These are phyloP conservation scores for Rusavskia elegans DNA, from an alignment of 495 filamentous ascomycete species.

Conservation along the genomic window DNA sequence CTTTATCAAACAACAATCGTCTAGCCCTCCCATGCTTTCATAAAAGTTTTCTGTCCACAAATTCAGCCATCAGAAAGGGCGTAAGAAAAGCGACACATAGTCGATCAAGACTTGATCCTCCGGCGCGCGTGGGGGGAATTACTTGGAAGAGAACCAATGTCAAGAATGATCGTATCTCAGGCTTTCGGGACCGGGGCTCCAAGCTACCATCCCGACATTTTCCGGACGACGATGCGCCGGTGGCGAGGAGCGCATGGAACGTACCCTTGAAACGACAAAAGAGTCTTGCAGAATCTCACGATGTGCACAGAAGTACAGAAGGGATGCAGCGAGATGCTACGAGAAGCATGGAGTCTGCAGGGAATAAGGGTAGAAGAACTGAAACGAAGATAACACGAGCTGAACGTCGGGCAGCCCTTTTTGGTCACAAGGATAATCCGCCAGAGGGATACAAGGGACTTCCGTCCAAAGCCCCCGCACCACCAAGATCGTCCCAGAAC, in stretches of 20 bases:
- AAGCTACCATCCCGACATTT: too few species aligned
- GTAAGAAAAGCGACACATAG: background rate
- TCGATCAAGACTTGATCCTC: background rate
- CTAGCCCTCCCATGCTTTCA: background rate
- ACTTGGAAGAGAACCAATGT: background rate
- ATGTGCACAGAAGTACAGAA: too few species aligned
- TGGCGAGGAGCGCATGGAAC: too few species aligned
- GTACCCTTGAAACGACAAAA: too few species aligned
- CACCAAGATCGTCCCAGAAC: background rate
- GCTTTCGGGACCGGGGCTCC: background rate
- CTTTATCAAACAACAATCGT: background rate
- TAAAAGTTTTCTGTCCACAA: background rate
- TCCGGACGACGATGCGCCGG: too few species aligned
- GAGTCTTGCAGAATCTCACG: too few species aligned
- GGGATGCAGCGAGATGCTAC: too few species aligned
- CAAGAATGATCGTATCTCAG: background rate
- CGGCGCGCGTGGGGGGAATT: background rate
- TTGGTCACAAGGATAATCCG: background rate
- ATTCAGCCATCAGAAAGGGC: slow-evolving; percentile 2
- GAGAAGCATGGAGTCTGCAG: too few species aligned
- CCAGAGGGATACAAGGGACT: background rate
- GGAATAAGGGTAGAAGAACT: too few species aligned
- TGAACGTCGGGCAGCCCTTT: background rate
- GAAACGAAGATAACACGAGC: background rate
- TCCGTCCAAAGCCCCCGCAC: background rate